Base-by-base conservation (phyloP, 352 stramenopile genomes). In the Aphanomyces euteiches region DNA sequence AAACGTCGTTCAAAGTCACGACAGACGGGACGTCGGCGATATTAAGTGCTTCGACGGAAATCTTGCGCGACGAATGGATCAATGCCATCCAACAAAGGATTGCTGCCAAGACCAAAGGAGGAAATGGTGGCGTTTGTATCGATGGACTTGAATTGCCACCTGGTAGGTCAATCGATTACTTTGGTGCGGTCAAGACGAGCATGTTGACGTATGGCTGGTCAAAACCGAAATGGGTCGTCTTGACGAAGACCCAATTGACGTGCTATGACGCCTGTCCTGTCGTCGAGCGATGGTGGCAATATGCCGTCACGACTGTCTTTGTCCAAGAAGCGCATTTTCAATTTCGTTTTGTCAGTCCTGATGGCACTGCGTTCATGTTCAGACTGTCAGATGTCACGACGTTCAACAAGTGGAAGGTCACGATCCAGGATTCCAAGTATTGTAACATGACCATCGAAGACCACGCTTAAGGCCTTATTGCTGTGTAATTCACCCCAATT, bases 1-100 rank as follows among this genome's bases (percentile, higher is more conserved):
- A 63, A 21, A 21, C 50, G 7, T 41, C 43, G 21, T 36, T 47
- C 8, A 17, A 19, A 10, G 7, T 58, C 15, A 36, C 7, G 50
- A 19, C 7, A 17, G 21, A 36, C 50, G 17, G 36, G 17, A 3
- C 15, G 21, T 19, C 17, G 8, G 50, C 8, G 7, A 41, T n/a
- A 69, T 59, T 92, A 4, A 90, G 89, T 60, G 82, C 85, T 2
- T 74, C 78, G 6, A 84, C 83, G 4, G 90, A 81, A 7, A 80
- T 77, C 41, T 73, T 83, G 19, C 83, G 87, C 7, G 79, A 94
- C 21, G 79, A 85, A 53, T 94, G 87, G 87, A 75, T 93, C 60
- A 72, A 80, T 6, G 63, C 63, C 3, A 34, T 69, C 3, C 47
- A 59, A 37, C 17, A 47, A 12, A 13, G 37, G 6, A 63, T 69